These are phyloP conservation scores for Cyathus striatus DNA, from an alignment of 768 basidiomycete genomes.

Conservation along the genomic window DNA sequence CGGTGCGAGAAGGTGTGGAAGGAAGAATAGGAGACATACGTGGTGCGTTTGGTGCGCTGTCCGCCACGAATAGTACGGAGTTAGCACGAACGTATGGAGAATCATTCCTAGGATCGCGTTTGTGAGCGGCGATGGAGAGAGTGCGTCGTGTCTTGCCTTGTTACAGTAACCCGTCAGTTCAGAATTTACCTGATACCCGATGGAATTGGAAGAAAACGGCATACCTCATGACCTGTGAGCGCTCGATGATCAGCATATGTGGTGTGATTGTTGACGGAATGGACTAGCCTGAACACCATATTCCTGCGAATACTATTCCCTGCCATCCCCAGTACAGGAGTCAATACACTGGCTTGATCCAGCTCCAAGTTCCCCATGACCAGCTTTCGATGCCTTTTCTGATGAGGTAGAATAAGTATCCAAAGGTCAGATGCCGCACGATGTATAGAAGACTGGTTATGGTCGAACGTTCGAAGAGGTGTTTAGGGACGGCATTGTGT, in stretches of 20 bases:
- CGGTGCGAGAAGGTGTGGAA: too few relatives aligned
- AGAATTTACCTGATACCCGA: too few relatives aligned
- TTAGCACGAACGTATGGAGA: constrained; percentile 42
- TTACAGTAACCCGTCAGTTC: too few relatives aligned
- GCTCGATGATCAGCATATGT: too few relatives aligned
- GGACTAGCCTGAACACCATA: constrained; percentile 43
- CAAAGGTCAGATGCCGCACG: constrained; percentile 33
- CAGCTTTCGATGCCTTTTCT: constrained; percentile 28
- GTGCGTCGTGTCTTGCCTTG: constrained; percentile 46
- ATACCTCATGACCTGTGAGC: too few relatives aligned
- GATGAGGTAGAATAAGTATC: constrained; percentile 30
- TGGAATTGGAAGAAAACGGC: too few relatives aligned
- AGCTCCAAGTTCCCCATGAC: too few relatives aligned
- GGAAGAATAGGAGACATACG: too few relatives aligned
- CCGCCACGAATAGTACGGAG: constrained; percentile 65
- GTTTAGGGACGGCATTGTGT: constrained; percentile 41
- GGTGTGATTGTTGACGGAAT: too few relatives aligned
- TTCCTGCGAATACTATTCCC: constrained; percentile 36
- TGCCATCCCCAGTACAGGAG: constrained; percentile 47
- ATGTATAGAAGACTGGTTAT: constrained; percentile 38
- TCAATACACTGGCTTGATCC: constrained; percentile 25
- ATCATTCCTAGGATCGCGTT: constrained; percentile 34
- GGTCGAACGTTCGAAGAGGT: constrained; percentile 42
- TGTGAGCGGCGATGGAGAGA: constrained; percentile 32
- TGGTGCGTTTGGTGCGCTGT: constrained; percentile 60